phyloP scores from a whole-genome alignment of 257 asterid species.

The Plantago ovata region DNA sequence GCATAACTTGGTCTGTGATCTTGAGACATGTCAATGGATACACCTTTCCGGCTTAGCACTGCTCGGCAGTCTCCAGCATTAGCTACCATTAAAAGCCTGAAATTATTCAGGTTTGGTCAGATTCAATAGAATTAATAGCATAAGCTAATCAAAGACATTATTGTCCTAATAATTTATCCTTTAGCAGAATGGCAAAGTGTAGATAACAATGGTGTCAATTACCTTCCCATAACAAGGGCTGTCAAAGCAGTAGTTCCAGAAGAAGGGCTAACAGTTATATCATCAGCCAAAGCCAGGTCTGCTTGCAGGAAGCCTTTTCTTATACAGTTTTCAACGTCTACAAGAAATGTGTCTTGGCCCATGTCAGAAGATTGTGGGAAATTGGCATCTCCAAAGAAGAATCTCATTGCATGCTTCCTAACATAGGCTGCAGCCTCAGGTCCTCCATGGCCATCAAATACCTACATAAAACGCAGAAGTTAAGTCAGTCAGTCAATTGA shows the following conservation, averaged over 20 bases:
- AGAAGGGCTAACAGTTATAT: conserved; percentile 47
- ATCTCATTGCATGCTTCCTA: conserved; percentile 44
- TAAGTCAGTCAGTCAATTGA: conserved; percentile 12
- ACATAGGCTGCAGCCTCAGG: conserved; percentile 86
- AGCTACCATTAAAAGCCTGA: conserved; percentile 78
- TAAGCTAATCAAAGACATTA: neutral
- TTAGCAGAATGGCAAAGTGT: neutral
- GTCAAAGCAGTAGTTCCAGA: conserved; percentile 74
- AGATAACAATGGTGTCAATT: neutral
- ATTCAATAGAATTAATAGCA: neutral
- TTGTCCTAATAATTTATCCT: too few species aligned
- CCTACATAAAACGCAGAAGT: conserved; percentile 23
- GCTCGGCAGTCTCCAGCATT: conserved; percentile 88
- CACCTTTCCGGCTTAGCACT: conserved; percentile 76
- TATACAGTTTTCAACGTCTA: conserved; percentile 42
- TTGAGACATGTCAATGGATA: conserved; percentile 77
- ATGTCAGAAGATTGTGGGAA: conserved; percentile 46
- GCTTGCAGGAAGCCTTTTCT: conserved; percentile 58
- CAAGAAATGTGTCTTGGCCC: conserved; percentile 31
- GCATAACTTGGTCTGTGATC: conserved; percentile 64
- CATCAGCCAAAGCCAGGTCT: conserved; percentile 65
- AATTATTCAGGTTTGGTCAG: neutral
- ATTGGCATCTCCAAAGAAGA: conserved; percentile 55
- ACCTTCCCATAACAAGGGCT: conserved; percentile 66
- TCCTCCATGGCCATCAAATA: conserved; percentile 92